A percentile compares a stretch with the other conserved stretches of the same genome.
Evolutionary conservation across 305 asterid species (phyloP).

Genomic region (Solanum hybrid): DNA sequence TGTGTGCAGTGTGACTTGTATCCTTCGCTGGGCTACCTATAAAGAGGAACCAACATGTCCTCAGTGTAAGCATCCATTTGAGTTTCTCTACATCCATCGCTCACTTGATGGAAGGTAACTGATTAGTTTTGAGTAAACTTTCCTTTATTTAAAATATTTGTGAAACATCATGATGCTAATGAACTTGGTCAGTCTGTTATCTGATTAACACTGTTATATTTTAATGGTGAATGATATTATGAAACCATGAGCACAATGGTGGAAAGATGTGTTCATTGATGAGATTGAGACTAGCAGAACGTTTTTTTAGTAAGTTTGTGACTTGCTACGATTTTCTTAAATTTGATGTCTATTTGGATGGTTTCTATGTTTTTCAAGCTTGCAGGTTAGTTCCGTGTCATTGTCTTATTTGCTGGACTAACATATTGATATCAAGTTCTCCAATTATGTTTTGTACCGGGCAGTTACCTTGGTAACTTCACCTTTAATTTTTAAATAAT

Average conservation of each 20-base stretch:
- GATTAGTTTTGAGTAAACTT: neutral
- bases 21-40: slow-evolving; percentile 80
- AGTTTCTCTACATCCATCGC: slow-evolving; percentile 68
- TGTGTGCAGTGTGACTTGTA: slow-evolving; percentile 61
- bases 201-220: neutral
- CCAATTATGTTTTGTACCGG: neutral
- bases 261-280: neutral
- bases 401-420: neutral
- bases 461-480: neutral
- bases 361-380: neutral
- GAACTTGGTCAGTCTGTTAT: neutral
- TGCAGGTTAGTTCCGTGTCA: neutral
- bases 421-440: neutral
- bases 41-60: slow-evolving; percentile 77
- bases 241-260: neutral
- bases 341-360: neutral
- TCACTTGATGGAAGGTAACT: slow-evolving; percentile 79
- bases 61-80: slow-evolving; percentile 74
- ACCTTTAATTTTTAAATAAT: neutral
- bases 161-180: neutral
- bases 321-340: neutral
- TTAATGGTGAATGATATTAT: neutral
- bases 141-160: neutral
- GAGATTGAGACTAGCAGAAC: neutral
- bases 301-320: neutral